Conservation (phyloP, 805 yeast species). For the Sugiyamaella floridensis region DNA sequence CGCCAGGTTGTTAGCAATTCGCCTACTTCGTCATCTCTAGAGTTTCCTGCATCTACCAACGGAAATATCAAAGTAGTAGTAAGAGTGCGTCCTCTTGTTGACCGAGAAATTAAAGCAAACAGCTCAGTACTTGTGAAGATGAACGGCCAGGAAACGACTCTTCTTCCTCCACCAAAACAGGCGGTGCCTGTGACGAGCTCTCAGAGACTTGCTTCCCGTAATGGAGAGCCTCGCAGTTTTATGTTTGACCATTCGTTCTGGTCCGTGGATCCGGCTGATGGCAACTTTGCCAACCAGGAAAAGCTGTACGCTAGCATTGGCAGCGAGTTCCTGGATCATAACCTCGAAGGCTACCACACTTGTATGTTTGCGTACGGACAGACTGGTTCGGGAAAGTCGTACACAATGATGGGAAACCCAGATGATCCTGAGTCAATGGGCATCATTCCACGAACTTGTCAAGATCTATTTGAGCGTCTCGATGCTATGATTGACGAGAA, state of each 20-base stretch:
- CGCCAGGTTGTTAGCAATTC: neutral
- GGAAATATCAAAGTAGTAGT: constrained; percentile 36
- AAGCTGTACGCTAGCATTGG: constrained; percentile 51
- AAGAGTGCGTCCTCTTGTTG: constrained; percentile 33
- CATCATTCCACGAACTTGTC: constrained; percentile 55
- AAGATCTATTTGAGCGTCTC: constrained; percentile 43
- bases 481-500: constrained; percentile 33
- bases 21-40: neutral
- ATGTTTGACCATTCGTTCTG: constrained; percentile 47
- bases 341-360: constrained; percentile 63
- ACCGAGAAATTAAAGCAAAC: constrained; percentile 19
- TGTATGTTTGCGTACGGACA: constrained; percentile 77
- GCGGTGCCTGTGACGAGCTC: constrained; percentile 10
- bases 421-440: constrained; percentile 41
- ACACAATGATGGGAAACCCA: constrained; percentile 65
- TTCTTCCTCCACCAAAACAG: constrained; percentile 14
- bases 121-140: constrained; percentile 15
- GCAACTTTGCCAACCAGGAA: constrained; percentile 41
- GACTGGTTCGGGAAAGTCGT: constrained; percentile 79
- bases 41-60: neutral
- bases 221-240: constrained; percentile 34
- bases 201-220: constrained; percentile 19
- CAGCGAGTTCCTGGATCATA: constrained; percentile 50
- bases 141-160: constrained; percentile 17
- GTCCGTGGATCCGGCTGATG: constrained; percentile 36